Base-by-base conservation (phyloP, 2,329 filamentous ascomycete genomes). In the Cercospora zeina region DNA sequence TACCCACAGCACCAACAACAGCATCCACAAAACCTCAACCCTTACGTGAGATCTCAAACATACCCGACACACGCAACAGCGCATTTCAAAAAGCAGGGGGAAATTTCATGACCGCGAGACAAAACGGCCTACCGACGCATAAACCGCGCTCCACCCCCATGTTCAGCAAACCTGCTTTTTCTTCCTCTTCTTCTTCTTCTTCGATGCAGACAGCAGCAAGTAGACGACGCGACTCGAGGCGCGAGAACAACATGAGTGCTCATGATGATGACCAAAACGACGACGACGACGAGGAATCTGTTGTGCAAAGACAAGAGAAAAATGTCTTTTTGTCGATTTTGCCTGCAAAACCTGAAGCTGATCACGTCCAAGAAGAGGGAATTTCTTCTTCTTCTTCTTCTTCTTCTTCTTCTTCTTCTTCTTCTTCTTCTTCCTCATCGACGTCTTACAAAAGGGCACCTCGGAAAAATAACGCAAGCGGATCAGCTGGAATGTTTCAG, bases 311-410 rank as follows among this genome's bases (percentile, higher is more conserved):
- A 2, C 75, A 73, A 59, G 72, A 74, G 4, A 75, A 73, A 60
- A 89, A 90, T 67, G 72, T 77, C 0, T 74, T 81, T 14, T 68
- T 79, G 3, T 78, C 77, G 1, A 80, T 77, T 63, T 79, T 78
- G 11, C 78, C 79, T 0, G 67, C 70, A 0, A 73, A 56, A 14
- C 54, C 54, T 8, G 63, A 75, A 59, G 61, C 73, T 0, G 74
- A 77, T 21, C 53, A 62, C 3, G 62, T n/a, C n/a, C n/a, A n/a
- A 39, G 16, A 62, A 16, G 54, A 54, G 10, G 31, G 58, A 7
- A 51, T 60, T 31, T 51, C 62, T 27, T 13, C 59, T 56, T 51
- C 13, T 16, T 34, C 51, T 27, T 36, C 51, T 50, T 36, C 34
- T n/a, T n/a, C n/a, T n/a, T n/a, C n/a, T n/a, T n/a, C n/a, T n/a